These are phyloP conservation scores for Catharanthus roseus DNA, from an alignment of 257 asterid species.

Conservation along the genomic window DNA sequence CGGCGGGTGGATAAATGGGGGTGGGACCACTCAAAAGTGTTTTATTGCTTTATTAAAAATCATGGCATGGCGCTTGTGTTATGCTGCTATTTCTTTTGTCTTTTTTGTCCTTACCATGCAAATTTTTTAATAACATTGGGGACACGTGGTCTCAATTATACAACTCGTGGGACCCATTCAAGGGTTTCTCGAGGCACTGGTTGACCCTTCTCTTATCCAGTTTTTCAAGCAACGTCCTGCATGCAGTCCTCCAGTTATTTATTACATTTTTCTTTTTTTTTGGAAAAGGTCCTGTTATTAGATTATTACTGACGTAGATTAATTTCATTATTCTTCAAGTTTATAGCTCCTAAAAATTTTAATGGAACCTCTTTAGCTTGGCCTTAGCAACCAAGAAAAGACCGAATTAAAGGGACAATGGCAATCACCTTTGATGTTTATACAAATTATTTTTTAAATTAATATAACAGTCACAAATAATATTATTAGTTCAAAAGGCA, in stretches of 20 bases:
- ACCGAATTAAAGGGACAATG: too few relatives aligned
- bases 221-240: background rate
- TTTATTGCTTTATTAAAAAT: slow-evolving; percentile 29
- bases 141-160: slow-evolving; percentile 42
- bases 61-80: slow-evolving; percentile 53
- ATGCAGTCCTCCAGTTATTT: background rate
- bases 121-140: slow-evolving; percentile 22
- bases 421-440: too few relatives aligned
- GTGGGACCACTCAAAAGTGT: slow-evolving; percentile 29
- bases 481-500: too few relatives aligned
- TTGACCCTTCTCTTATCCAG: background rate
- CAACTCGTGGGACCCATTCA: background rate
- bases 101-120: slow-evolving; percentile 31
- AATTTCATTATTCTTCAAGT: too few relatives aligned
- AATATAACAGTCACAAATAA: too few relatives aligned
- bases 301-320: too few relatives aligned
- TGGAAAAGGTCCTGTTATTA: too few relatives aligned
- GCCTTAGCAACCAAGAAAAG: background rate
- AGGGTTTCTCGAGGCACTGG: slow-evolving; percentile 5
- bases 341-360: too few relatives aligned
- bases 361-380: background rate
- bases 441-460: too few relatives aligned
- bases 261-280: too few relatives aligned
- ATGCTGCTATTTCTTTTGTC: slow-evolving; percentile 14
- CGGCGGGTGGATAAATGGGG: slow-evolving; percentile 11